Evolutionary conservation across 306 rosid genomes (phyloP), one percentile per base, ranked within the genome.

Genomic region (Castanea crenata): DNA sequence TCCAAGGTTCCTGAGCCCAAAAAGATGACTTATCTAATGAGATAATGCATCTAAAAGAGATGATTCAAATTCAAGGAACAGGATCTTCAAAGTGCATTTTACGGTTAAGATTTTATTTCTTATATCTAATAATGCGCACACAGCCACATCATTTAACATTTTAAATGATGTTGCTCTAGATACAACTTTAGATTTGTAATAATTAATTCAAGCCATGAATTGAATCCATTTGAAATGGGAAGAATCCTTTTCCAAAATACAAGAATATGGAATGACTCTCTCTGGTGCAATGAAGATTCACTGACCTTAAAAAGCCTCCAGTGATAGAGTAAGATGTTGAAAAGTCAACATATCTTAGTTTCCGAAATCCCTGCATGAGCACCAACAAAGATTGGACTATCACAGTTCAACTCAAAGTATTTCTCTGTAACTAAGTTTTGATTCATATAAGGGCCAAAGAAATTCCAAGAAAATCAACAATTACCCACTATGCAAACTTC

Each of bases 281-380:
- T 34, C 63, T 74, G 32, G 63, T 59, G 58, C 71, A 46, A 52
- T 58, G 55, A 70, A 27, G 44, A 71, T 62, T 54, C 20, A 76
- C 90, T 71, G 75, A 95, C 99, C 98, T 91, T 73, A 95, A 84
- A 88, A 95, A 95, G 83, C 81, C 75, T 80, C 99, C 99, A 21
- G 97, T 90, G 88, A 95, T 90, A 76, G 99, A 91, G 91, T 93
- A 93, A 35, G 99, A 95, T 59, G 97, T 89, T 31, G 99, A 95
- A 89, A 93, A 93, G 83, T 95, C 99, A 82, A 88, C 90, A n/a
- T 86, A 89, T 64, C 88, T 90, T 80, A 95, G 84, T 81, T 90
- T 88, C 83, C 76, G 90, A 79, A 93, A 87, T 84, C 97, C 98
- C 99, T 95, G 90, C 85, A 89, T 46, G 78, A 58, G 58, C 16